Conservation (phyloP, 2,329 filamentous ascomycete genomes). For the Hymenotorrendiella dingleyae region DNA sequence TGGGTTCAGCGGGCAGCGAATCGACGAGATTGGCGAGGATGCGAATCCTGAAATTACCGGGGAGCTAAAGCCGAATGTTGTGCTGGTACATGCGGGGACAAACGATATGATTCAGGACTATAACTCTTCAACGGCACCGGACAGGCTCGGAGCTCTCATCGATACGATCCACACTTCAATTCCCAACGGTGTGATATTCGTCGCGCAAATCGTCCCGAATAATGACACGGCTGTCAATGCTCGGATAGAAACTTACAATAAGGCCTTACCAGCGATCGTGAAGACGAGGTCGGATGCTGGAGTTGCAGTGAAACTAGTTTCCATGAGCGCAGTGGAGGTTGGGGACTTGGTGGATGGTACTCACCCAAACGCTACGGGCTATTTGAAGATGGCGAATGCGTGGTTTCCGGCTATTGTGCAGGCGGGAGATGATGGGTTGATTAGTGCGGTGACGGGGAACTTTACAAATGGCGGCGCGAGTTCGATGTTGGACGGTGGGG, state of each 20-base stretch:
- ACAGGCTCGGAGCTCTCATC: background rate
- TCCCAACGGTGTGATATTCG: slow-evolving; percentile 1
- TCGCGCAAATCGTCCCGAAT: background rate
- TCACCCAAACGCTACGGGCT: slow-evolving; percentile 5
- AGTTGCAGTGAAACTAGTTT: background rate
- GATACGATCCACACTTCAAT: background rate
- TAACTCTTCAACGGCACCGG: background rate
- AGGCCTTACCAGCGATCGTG: background rate
- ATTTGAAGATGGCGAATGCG: slow-evolving; percentile 1
- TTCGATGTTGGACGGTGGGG: too few species aligned
- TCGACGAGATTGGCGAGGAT: slow-evolving; percentile 1
- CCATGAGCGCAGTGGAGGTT: background rate
- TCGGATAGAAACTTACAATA: slow-evolving; percentile 2
- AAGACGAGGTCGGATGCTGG: background rate
- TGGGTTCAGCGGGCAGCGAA: background rate
- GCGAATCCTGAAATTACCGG: background rate
- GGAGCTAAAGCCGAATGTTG: background rate
- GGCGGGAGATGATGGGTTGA: background rate
- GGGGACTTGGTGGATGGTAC: slow-evolving; percentile 1
- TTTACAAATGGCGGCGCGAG: slow-evolving; percentile 2
- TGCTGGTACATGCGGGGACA: slow-evolving; percentile 4
- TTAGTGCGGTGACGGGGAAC: background rate
- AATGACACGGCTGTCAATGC: background rate
- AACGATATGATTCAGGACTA: background rate
- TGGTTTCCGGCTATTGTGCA: slow-evolving; percentile 3